Percentiles rank a stretch among this genome's conserved stretches.
Conservation (phyloP, 768 basidiomycete genomes). For the Krasilnikovozyma curviuscula region DNA sequence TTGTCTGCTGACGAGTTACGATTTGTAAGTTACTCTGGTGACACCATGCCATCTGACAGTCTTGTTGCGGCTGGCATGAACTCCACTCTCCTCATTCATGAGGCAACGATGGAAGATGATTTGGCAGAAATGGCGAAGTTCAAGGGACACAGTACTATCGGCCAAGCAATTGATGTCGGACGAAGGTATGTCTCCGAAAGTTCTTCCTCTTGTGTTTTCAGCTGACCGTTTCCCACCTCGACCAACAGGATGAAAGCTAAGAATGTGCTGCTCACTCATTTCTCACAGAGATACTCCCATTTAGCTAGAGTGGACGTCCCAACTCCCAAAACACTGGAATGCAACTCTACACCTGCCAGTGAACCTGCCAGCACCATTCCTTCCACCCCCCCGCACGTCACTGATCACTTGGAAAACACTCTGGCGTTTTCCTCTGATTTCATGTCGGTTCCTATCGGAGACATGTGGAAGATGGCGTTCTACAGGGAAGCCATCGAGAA, state of each 20-base stretch:
- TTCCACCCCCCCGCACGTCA: conserved; percentile 18
- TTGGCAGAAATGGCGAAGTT: conserved; percentile 33
- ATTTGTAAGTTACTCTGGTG: conserved; percentile 67
- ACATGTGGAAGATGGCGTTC: conserved; percentile 68
- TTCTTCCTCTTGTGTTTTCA: neutral
- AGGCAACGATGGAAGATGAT: conserved; percentile 79
- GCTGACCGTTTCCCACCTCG: neutral
- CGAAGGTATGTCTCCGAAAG: conserved; percentile 33
- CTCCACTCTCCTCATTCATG: conserved; percentile 76
- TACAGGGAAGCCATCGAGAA: conserved; percentile 52
- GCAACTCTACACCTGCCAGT: neutral
- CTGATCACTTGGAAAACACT: conserved; percentile 28
- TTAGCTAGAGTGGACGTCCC: conserved; percentile 40
- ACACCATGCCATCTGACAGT: conserved; percentile 57
- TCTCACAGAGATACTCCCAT: conserved; percentile 83
- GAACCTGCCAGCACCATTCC: neutral
- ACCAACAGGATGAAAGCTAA: conserved; percentile 55
- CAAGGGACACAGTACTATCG: conserved; percentile 78
- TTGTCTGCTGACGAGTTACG: conserved; percentile 81
- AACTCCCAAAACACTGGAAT: conserved; percentile 1
- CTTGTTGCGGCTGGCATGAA: conserved; percentile 44
- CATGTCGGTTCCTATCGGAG: conserved; percentile 46
- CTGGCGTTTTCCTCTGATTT: conserved; percentile 78
- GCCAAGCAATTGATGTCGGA: conserved; percentile 67
- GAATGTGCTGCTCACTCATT: conserved; percentile 79